Conservation (phyloP, 805 yeast genomes). For the Lachancea cidri region DNA sequence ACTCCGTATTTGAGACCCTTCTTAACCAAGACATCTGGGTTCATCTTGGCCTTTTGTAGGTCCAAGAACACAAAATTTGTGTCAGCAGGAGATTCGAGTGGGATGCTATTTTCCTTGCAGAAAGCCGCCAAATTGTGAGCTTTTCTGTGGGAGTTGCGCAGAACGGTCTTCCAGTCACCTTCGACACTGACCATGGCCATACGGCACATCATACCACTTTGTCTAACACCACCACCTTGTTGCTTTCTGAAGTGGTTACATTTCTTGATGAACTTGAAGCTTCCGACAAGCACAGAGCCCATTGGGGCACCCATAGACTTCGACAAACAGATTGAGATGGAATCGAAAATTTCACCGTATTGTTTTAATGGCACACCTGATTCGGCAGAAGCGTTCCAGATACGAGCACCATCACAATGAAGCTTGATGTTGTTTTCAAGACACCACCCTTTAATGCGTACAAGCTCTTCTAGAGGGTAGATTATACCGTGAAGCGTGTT, state of each 20-base stretch:
- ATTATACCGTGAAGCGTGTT: slow-evolving; percentile 84
- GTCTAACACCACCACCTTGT: slow-evolving; percentile 91
- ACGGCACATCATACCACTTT: slow-evolving; percentile 71
- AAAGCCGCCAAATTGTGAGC: slow-evolving; percentile 50
- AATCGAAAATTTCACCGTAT: slow-evolving; percentile 74
- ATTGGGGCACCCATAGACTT: slow-evolving; percentile 92
- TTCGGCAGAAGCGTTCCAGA: slow-evolving; percentile 84
- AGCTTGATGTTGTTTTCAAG: slow-evolving; percentile 50
- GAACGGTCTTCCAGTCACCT: slow-evolving; percentile 56
- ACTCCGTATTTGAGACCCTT: slow-evolving; percentile 57
- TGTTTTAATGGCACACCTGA: slow-evolving; percentile 57
- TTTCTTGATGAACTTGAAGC: slow-evolving; percentile 49
- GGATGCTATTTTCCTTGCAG: slow-evolving; percentile 48
- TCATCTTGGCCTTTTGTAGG: slow-evolving; percentile 46
- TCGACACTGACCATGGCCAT: slow-evolving; percentile 81
- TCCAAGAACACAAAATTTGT: slow-evolving; percentile 83
- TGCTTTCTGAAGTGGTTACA: slow-evolving; percentile 88
- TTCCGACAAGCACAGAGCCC: slow-evolving; percentile 82
- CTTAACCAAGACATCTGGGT: slow-evolving; percentile 48
- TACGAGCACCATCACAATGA: slow-evolving; percentile 93
- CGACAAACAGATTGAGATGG: slow-evolving; percentile 85
- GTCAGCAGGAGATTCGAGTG: slow-evolving; percentile 68
- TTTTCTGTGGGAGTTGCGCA: slow-evolving; percentile 43
- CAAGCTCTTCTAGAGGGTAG: slow-evolving; percentile 73
- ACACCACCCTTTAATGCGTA: slow-evolving; percentile 67